Conservation (phyloP, 1,284 basidiomycete genomes). For the Boletellus sp. region DNA sequence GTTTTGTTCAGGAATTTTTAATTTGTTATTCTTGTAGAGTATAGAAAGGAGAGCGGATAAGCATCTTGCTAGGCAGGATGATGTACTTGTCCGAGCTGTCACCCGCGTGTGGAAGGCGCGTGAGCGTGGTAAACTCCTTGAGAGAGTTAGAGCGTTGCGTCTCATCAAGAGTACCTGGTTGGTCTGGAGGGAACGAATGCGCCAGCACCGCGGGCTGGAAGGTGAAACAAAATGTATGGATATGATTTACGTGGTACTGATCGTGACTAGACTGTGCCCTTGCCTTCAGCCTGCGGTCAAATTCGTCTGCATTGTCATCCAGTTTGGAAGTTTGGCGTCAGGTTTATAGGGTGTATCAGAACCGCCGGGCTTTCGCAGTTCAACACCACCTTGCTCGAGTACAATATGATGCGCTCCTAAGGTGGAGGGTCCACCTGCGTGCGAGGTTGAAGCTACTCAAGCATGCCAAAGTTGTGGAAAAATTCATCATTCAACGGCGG, state of each 20-base stretch:
- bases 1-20: neutral
- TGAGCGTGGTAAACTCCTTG: constrained; percentile 60
- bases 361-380: constrained; percentile 48
- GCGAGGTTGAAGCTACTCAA: constrained; percentile 49
- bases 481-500: constrained; percentile 49
- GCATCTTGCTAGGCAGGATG: constrained; percentile 58
- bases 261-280: constrained; percentile 46
- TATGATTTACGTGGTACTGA: constrained; percentile 7
- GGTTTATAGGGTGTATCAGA: constrained; percentile 45
- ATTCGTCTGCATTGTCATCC: constrained; percentile 38
- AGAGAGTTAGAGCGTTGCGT: constrained; percentile 48
- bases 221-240: constrained; percentile 34
- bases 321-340: constrained; percentile 51
- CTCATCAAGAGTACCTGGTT: constrained; percentile 46
- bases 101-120: constrained; percentile 71
- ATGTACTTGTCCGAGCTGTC: constrained; percentile 59
- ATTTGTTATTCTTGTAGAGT: constrained; percentile 32
- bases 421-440: constrained; percentile 59
- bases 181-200: constrained; percentile 52
- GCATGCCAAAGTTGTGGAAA: constrained; percentile 57
- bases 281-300: constrained; percentile 47
- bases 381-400: constrained; percentile 47
- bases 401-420: constrained; percentile 45
- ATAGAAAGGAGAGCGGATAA: constrained; percentile 55
- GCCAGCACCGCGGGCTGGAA: constrained; percentile 40